Evolutionary conservation across 2,329 filamentous ascomycete genomes (phyloP), one percentile per base, ranked within the genome.

Genomic region (Pseudopyricularia javanii): DNA sequence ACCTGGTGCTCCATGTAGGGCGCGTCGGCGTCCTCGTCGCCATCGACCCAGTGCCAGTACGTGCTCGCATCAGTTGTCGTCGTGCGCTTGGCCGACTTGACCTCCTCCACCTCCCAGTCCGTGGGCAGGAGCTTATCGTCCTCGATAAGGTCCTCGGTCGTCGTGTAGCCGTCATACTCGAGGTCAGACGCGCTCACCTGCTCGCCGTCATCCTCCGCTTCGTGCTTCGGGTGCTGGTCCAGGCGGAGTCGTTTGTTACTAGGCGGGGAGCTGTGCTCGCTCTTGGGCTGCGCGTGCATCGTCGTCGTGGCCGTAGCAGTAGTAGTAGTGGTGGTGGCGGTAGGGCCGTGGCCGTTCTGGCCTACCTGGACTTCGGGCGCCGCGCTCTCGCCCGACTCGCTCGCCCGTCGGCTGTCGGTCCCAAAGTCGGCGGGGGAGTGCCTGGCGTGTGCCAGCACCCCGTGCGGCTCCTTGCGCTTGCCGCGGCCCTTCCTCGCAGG

Each of bases 11-110:
- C 73, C 52, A 80, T 75, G 49, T 66, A 51, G 35, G 40, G 58
- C 22, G 61, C 51, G 24, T 66, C 66, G 14, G 67, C 58, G 17
- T 59, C 65, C 7, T 60, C 59, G 30, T 68, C 49, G 11, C 54
- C 61, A 8, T 65, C 65, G 3, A 72, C 58, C 71, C 72, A 80
- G 50, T 75, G 74, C 75, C 75, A 78, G 63, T 79, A 80, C 59
- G 80, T 77, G 12, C 74, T 78, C 5, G 76, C 72, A 12, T 66
- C 59, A 2, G 66, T 62, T 52, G 72, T 73, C 22, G 71, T 76
- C 1, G 75, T 73, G 50, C 72, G 67, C 11, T 66, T 57, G 14
- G 66, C 63, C 3, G 73, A 74, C 64, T 78, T 78, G 58, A 81
- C 70, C 56, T 78, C 74, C 47, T 72, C 65, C 12, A 81, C 60